Evolutionary conservation across 106 monocot genomes (phyloP), one percentile per base, ranked within the genome.

Genomic region (Dendrobium catenatum): DNA sequence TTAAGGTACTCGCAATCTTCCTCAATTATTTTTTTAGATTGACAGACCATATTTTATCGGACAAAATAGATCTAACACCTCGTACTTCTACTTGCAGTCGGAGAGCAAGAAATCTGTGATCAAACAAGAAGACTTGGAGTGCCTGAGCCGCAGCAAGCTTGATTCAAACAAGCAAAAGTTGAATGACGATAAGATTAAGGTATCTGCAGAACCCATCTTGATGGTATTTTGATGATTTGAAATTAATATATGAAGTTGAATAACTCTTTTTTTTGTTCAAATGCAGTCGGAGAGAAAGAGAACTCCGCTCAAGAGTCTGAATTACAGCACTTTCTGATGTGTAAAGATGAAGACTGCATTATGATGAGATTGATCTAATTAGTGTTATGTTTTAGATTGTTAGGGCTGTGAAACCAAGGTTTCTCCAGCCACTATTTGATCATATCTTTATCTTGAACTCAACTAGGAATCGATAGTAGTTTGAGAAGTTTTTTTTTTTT

Each of bases 261-360:
- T 46, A 20, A 6, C 22, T 6, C 46, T 47, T 76, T 51, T 51
- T 3, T 51, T 16, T 51, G 16, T 51, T 51, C 3, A 13, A 1
- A 11, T 48, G 46, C 26, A 76, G 76, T 13, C 9, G 8, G 76
- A 76, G 48, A 48, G 76, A 13, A 76, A 76, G 4, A 76, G 76
- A 24, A 22, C 76, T 76, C 47, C 76, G 6, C 26, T 76, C 26
- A 76, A 47, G 76, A 46, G 26, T 48, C 76, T 76, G 46, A 76
- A 76, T 49, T 76, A 43, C 19, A 61, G 46, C 46, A 46, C 46
- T 46, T 46, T 9, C 46, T 37, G 37, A 37, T 37, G 37, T 37
- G 37, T 37, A 37, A 37, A 54, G 16, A 54, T 54, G 54, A 16
- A 16, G 54, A 16, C n/a, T 66, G 4, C 6, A 17, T 20, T 20